Evolutionary conservation across 345 rosid species (phyloP), one percentile per base, ranked within the genome.

Genomic region (Pistacia vera): DNA sequence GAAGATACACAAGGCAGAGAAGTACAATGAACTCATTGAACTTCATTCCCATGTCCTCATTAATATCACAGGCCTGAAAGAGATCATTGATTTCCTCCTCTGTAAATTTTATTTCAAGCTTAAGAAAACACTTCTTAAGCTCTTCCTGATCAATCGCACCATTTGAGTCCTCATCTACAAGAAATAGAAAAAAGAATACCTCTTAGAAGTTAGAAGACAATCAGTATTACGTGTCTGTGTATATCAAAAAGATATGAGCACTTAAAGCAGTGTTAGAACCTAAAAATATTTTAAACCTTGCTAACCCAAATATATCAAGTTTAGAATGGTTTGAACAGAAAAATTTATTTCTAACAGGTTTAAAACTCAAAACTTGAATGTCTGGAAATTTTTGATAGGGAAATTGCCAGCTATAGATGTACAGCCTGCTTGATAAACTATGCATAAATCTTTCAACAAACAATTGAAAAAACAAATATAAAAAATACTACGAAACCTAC

Each of bases 21-120:
- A 93, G 93, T 51, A 96, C 99, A 54, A 96, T 83, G 85, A 93
- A 96, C 77, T 93, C 99, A 33, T 90, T 90, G 89, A 95, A 95
- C 58, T 87, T 84, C 75, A 95, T 90, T 48, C 91, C 94, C 94
- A 79, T 85, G 73, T 93, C 91, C 41, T 90, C 88, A 44, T 92
- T 90, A 11, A 95, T 87, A 75, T 96, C 97, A 28, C 99, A 96
- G 62, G 93, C 95, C 70, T 83, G 78, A 64, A 93, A 96, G 78
- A 96, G 86, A 83, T 92, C 98, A 59, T 81, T 82, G 20, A 86
- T 88, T 79, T 95, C 99, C 51, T 95, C 99, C 75, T 95, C 98
- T 11, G 92, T 79, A 65, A 89, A 90, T 16, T 88, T 80, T 71
- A 93, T 81, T 75, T 90, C 92, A 64, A 92, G 92, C 88, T 88